Evolutionary conservation across 768 basidiomycete species (phyloP).

Genomic region (Dentipellis sp.): DNA sequence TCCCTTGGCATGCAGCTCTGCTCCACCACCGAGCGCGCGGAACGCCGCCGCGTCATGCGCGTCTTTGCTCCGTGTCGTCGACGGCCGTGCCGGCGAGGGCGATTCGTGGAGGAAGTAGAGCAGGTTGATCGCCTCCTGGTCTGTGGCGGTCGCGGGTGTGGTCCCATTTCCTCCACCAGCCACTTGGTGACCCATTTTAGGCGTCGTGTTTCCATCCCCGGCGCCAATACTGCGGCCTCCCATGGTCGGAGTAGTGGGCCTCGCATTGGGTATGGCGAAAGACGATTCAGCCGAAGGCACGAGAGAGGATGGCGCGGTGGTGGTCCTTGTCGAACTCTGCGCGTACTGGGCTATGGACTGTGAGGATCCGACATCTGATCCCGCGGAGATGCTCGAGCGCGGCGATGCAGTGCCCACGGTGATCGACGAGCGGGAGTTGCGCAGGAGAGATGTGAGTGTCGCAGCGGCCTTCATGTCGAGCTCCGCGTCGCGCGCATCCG

Average conservation of each 20-base stretch:
- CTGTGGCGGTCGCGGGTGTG: conserved; percentile 37
- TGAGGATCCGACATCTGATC: conserved; percentile 54
- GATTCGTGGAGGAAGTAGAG: conserved; percentile 82
- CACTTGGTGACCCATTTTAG: conserved; percentile 13
- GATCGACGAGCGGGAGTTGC: conserved; percentile 56
- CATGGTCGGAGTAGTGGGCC: conserved; percentile 28
- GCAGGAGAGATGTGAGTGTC: conserved; percentile 63
- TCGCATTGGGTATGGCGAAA: conserved; percentile 19
- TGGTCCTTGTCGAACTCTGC: conserved; percentile 56
- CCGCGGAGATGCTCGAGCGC: conserved; percentile 60
- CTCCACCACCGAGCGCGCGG: conserved; percentile 42
- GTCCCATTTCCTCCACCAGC: conserved; percentile 17
- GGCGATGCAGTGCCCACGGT: conserved; percentile 50
- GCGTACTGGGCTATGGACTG: conserved; percentile 57
- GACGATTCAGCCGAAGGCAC: conserved; percentile 32
- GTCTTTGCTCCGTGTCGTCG: conserved; percentile 35
- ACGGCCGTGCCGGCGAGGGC: conserved; percentile 65
- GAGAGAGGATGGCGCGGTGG: conserved; percentile 29
- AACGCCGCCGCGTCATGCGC: conserved; percentile 46
- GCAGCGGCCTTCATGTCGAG: conserved; percentile 80
- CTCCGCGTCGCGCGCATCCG: conserved; percentile 40
- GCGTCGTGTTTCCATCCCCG: conserved; percentile 12
- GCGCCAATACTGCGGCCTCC: conserved; percentile 2
- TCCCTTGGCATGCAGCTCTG: conserved; percentile 48
- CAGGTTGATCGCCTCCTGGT: conserved; percentile 79